Percentiles rank a stretch among this genome's conserved stretches.
phyloP scores from a whole-genome alignment of 2,329 filamentous ascomycete genomes.

The Diaporthe eres region DNA sequence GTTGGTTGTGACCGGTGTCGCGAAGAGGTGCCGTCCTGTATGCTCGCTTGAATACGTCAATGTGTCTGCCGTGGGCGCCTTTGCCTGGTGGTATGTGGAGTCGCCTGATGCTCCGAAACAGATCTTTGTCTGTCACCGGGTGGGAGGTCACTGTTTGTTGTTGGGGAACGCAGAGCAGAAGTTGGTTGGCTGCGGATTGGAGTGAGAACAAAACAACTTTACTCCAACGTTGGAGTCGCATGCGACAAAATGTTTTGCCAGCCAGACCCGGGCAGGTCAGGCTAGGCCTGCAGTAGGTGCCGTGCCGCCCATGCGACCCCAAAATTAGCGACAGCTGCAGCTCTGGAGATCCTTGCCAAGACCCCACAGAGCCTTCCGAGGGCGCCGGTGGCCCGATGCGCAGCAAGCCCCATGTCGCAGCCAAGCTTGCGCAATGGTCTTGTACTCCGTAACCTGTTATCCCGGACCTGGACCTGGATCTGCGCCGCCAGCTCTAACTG shows the following conservation, averaged over 20 bases:
- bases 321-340: conserved; percentile 38
- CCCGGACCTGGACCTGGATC: conserved; percentile 19
- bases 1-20: not conserved
- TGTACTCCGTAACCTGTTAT: conserved; percentile 7
- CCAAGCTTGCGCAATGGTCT: conserved; percentile 39
- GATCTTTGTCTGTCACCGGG: not conserved
- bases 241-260: conserved; percentile 37
- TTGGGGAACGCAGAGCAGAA: not conserved
- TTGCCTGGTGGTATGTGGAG: not conserved
- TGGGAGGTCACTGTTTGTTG: not conserved
- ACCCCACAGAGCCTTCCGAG: conserved; percentile 30
- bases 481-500: conserved; percentile 30
- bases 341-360: conserved; percentile 34
- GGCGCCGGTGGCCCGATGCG: conserved; percentile 9
- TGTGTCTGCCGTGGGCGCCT: not conserved
- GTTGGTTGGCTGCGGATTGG: not conserved
- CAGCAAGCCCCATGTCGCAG: conserved; percentile 29
- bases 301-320: conserved; percentile 22
- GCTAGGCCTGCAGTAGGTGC: conserved; percentile 11
- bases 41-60: not conserved
- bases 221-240: not conserved
- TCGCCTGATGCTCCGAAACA: conserved; percentile 7
- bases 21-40: not conserved
- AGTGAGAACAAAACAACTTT: conserved; percentile 6
- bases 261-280: conserved; percentile 4